These are phyloP conservation scores for Plasmodium yoelii DNA, from an alignment of 169 alveolate species.

Conservation along the genomic window DNA sequence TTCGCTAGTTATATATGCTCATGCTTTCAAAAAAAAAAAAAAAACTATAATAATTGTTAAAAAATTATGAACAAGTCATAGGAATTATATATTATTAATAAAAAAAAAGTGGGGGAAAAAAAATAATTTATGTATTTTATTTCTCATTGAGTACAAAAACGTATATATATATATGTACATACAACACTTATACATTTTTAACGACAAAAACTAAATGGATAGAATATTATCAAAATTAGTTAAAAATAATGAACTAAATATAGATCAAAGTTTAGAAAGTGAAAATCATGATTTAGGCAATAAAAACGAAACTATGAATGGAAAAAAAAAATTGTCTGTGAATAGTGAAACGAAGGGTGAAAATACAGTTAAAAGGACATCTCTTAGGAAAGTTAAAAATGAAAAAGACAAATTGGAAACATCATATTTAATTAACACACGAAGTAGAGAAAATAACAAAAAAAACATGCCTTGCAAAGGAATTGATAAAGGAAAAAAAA, in stretches of 20 bases:
- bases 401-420: slow-evolving; percentile 35
- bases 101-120: slow-evolving; percentile 23
- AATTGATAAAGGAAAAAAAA: slow-evolving; percentile 42
- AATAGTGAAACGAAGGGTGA: slow-evolving; percentile 30
- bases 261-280: slow-evolving; percentile 27
- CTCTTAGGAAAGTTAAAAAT: slow-evolving; percentile 39
- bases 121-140: background rate
- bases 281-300: slow-evolving; percentile 35
- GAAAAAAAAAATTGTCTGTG: slow-evolving; percentile 21
- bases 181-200: background rate
- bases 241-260: slow-evolving; percentile 45
- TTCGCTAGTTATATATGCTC: slow-evolving; percentile 5
- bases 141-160: background rate
- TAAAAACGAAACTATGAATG: slow-evolving; percentile 42
- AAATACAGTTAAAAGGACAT: slow-evolving; percentile 13
- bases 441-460: slow-evolving; percentile 34
- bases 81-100: background rate
- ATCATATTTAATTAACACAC: slow-evolving; percentile 32
- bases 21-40: slow-evolving; percentile 22
- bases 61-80: slow-evolving; percentile 39
- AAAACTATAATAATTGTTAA: too few species aligned
- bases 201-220: slow-evolving; percentile 29
- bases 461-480: slow-evolving; percentile 25
- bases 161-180: background rate
- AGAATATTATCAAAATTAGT: slow-evolving; percentile 40